A percentile compares a stretch with the other conserved stretches of the same genome.
phyloP scores from a whole-genome alignment of 768 basidiomycete genomes.

The Termitomyces sp. region DNA sequence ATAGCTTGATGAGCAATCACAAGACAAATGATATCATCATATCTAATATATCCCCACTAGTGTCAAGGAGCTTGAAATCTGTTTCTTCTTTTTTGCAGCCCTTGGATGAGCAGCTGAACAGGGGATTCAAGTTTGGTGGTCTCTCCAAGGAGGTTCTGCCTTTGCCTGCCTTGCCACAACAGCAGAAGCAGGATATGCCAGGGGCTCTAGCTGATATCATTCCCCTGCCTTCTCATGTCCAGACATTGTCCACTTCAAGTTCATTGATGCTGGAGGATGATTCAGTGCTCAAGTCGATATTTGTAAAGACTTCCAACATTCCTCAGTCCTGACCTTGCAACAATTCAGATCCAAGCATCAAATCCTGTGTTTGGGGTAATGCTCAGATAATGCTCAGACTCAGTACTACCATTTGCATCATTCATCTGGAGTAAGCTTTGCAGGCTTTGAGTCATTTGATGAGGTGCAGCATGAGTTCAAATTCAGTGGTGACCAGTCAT shows the following conservation, averaged over 20 bases:
- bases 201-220: constrained; percentile 74
- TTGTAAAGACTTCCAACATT: constrained; percentile 30
- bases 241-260: constrained; percentile 34
- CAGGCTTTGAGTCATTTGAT: constrained; percentile 69
- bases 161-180: constrained; percentile 16
- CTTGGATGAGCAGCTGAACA: constrained; percentile 65
- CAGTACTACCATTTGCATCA: constrained; percentile 32
- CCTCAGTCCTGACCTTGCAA: constrained; percentile 23
- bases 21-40: constrained; percentile 12
- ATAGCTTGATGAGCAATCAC: constrained; percentile 24
- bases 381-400: too few relatives aligned
- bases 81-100: constrained; percentile 35
- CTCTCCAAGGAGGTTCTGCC: constrained; percentile 19
- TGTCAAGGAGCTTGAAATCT: constrained; percentile 14
- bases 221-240: constrained; percentile 51
- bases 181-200: constrained; percentile 21
- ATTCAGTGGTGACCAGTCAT: constrained; percentile 54
- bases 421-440: constrained; percentile 59
- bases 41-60: constrained; percentile 6
- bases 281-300: constrained; percentile 50
- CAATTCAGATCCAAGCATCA: constrained; percentile 41
- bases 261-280: constrained; percentile 43
- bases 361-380: constrained; percentile 21
- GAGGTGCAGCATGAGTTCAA: constrained; percentile 79
- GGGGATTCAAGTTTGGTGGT: constrained; percentile 73